Base-by-base conservation (phyloP, 2,329 filamentous ascomycete species). In the Ilyonectria robusta region DNA sequence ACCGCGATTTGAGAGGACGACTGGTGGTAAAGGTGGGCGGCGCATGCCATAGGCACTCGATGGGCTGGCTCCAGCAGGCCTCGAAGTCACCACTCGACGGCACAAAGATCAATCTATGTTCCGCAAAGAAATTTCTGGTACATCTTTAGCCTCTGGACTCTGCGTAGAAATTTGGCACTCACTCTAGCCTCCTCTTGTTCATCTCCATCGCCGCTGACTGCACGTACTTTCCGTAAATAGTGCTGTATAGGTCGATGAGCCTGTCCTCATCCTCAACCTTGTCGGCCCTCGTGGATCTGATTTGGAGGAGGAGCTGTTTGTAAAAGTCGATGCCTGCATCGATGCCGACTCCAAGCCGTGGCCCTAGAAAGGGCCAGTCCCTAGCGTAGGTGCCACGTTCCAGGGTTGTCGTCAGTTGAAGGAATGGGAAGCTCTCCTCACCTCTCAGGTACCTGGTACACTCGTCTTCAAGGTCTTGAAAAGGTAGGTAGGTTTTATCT, bases 161-260 rank as follows among this genome's bases (percentile, higher is more conserved):
- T 33, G 11, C 6, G 17, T 33, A 44, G 13, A 44, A 56, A 15
- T 33, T 17, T 33, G 7, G 15, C 8, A 51, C 48, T 51, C 17
- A 51, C 48, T 19, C 37, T 26, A 56, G n/a, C 1, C 35, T 56
- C 10, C 2, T 51, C 48, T 33, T 44, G 33, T 31, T 31, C 23
- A 29, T 44, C 53, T 42, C 15, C 53, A 44, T 56, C 4, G 37
- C 8, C 2, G 9, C 8, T 3, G 37, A 56, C 40, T 56, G 53
- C 35, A 31, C 53, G 23, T 42, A 31, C 37, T 56, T 31, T n/a
- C 53, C 53, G 17, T 56, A 56, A n/a, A 56, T 40, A 29, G 19
- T 42, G 37, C 37, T 42, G 23, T 56, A 56, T n/a, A 56, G 23
- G 10, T 11, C 7, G 9, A 44, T 29, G 2, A 56, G 23, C 37